Percentiles rank a stretch among this genome's conserved stretches.
These are phyloP conservation scores for Triticum monococcum DNA, from an alignment of 176 grass and related monocot genomes.

Conservation along the genomic window DNA sequence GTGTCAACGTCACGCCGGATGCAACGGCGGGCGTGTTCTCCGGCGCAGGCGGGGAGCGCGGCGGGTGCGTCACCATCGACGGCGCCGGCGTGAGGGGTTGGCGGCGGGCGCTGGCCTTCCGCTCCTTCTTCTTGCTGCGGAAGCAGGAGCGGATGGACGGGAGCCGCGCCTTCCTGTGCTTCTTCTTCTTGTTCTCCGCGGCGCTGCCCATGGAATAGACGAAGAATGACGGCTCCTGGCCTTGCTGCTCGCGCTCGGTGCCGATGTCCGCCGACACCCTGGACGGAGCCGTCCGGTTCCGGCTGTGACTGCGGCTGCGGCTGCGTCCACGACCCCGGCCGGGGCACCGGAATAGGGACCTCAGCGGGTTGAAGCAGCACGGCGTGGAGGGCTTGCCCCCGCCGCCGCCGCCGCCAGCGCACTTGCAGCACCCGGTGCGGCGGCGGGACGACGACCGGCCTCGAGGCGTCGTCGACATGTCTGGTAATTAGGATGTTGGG, in stretches of 20 bases:
- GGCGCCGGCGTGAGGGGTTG: constrained; percentile 42
- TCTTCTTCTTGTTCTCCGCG: constrained; percentile 16
- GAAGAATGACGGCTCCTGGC: constrained; percentile 51
- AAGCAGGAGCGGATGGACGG: constrained; percentile 51
- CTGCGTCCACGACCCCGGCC: constrained; percentile 20
- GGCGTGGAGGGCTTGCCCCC: not conserved
- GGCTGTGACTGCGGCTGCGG: constrained; percentile 20
- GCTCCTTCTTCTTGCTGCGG: constrained; percentile 41
- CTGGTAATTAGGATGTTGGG: not conserved
- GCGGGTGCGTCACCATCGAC: constrained; percentile 41
- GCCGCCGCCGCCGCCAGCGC: not conserved
- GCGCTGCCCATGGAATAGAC: constrained; percentile 46
- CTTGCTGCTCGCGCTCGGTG: constrained; percentile 17
- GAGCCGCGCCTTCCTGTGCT: constrained; percentile 29
- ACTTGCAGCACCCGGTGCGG: constrained; percentile 18
- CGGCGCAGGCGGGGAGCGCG: constrained; percentile 17
- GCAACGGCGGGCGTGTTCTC: not conserved
- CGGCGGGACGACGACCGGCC: constrained; percentile 43
- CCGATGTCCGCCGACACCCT: constrained; percentile 10
- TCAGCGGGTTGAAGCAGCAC: constrained; percentile 50
- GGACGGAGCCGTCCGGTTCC: constrained; percentile 33
- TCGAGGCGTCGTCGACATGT: constrained; percentile 50
- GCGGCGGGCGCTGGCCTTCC: constrained; percentile 18
- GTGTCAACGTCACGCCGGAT: constrained; percentile 20
- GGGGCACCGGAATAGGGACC: constrained; percentile 38